Base-by-base conservation (phyloP, 73 alveolate genomes). In the Paramecium sonneborni region DNA sequence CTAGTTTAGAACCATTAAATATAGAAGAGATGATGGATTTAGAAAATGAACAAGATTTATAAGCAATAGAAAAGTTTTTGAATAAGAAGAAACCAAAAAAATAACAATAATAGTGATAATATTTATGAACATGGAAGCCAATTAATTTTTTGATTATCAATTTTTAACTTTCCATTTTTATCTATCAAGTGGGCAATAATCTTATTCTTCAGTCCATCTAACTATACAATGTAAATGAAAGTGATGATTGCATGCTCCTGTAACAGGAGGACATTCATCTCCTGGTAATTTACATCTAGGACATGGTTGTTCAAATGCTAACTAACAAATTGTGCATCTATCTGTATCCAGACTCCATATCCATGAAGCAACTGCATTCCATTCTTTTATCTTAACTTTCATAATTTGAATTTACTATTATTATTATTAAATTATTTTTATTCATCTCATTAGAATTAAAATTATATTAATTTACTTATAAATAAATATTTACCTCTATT, bases 281-380 rank as follows among this genome's bases (percentile, higher is more conserved):
- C 98, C 98, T 30, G 98, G 98, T 58, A 93, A 91, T 92, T 96
- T 96, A 56, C 98, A 96, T 72, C 88, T 92, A 12, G 98, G 98
- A 72, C 98, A 96, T 11, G 98, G 98, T 37, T 96, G 92, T 88
- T 96, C 98, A 92, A 93, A 96, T 12, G 98, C 95, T 79, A 88
- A 85, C 95, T 92, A 92, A 92, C 98, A 96, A 34, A 96, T 96
- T 32, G 97, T 94, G 82, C 98, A 96, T 91, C 94, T 95, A 1
- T 93, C 93, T 88, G 94, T 93, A 30, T 95, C 95, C 41, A 96
- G 85, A 86, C 95, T 95, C 98, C 98, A 96, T 37, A 93, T 93
- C 98, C 98, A 96, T 74, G 93, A 90, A 58, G 97, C 98, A 0
- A 96, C 97, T 56, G 96, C 96, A 93, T 93, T 93, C 96, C 97